Conservation (phyloP, 2,329 filamentous ascomycete species). For the Fusarium buxicola region DNA sequence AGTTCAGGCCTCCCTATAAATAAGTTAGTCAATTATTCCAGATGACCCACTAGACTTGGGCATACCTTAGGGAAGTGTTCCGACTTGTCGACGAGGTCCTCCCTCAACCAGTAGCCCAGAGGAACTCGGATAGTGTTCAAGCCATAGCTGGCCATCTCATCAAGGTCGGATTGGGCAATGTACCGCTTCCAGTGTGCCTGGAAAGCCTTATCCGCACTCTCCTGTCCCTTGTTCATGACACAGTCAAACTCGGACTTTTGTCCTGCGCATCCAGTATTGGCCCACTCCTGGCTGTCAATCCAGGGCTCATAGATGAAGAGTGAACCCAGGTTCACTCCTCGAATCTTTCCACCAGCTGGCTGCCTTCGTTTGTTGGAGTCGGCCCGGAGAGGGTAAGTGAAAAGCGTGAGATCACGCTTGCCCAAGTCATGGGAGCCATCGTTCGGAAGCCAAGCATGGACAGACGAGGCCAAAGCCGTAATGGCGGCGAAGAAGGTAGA, state of each 20-base stretch:
- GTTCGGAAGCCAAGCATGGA: constrained; percentile 38
- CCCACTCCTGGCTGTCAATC: constrained; percentile 61
- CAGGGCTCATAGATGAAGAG: constrained; percentile 66
- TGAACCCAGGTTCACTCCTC: constrained; percentile 66
- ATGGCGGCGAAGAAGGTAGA: constrained; percentile 19
- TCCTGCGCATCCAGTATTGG: constrained; percentile 58
- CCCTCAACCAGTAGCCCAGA: constrained; percentile 66
- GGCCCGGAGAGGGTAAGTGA: constrained; percentile 7
- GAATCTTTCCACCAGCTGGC: constrained; percentile 54
- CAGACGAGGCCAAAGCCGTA: constrained; percentile 26
- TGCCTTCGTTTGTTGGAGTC: constrained; percentile 25
- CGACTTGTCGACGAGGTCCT: constrained; percentile 60
- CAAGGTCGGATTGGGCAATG: constrained; percentile 61
- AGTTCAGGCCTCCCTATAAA: constrained; percentile 54
- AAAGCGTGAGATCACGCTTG: constrained; percentile 18
- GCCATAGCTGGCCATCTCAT: constrained; percentile 60
- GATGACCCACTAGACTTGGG: no score
- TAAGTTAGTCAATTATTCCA: neutral
- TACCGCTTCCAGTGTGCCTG: constrained; percentile 62
- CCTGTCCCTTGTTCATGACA: constrained; percentile 60
- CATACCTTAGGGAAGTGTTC: constrained; percentile 61
- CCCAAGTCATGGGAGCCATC: neutral
- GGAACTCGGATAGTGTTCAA: constrained; percentile 67
- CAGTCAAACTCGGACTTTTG: constrained; percentile 66
- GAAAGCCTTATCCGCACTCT: constrained; percentile 59